Conservation (phyloP, 1,284 basidiomycete species). For the Flammula alnicola region DNA sequence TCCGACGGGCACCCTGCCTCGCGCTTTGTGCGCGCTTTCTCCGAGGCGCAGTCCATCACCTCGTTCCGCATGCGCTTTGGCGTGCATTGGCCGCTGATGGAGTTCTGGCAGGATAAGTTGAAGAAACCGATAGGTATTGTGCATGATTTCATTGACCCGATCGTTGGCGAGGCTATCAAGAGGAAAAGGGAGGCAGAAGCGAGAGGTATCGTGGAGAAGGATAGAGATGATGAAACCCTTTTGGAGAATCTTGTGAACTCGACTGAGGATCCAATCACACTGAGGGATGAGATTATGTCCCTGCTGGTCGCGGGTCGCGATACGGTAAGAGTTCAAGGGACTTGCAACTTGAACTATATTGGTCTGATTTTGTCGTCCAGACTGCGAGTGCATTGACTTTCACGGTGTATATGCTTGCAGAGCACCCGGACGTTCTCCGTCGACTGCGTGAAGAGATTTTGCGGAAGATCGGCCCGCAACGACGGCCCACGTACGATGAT, state of each 20-base stretch:
- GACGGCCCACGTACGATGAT: conserved; percentile 31
- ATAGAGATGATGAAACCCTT: conserved; percentile 41
- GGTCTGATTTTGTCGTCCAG: conserved; percentile 9
- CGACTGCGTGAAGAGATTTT: conserved; percentile 32
- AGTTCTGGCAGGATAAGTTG: conserved; percentile 42
- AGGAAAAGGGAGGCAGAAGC: conserved; percentile 32
- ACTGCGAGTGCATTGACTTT: conserved; percentile 36
- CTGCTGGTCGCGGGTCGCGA: conserved; percentile 44
- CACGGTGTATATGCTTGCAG: conserved; percentile 32
- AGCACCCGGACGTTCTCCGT: conserved; percentile 30
- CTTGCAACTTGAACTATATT: neutral
- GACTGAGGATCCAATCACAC: conserved; percentile 35
- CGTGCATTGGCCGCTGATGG: conserved; percentile 39
- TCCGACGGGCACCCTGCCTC: conserved; percentile 32
- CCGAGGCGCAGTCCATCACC: conserved; percentile 33
- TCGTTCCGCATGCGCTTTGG: conserved; percentile 33
- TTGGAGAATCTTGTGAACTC: conserved; percentile 44
- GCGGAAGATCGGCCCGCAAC: conserved; percentile 29
- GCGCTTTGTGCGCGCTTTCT: conserved; percentile 37
- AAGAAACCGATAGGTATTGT: conserved; percentile 37
- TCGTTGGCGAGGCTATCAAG: conserved; percentile 36
- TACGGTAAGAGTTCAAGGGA: conserved; percentile 30
- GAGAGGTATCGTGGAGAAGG: conserved; percentile 19
- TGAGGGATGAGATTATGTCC: conserved; percentile 39
- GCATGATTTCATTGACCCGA: conserved; percentile 40